Base-by-base conservation (phyloP, 257 asterid species). In the Cinchona pubescens region DNA sequence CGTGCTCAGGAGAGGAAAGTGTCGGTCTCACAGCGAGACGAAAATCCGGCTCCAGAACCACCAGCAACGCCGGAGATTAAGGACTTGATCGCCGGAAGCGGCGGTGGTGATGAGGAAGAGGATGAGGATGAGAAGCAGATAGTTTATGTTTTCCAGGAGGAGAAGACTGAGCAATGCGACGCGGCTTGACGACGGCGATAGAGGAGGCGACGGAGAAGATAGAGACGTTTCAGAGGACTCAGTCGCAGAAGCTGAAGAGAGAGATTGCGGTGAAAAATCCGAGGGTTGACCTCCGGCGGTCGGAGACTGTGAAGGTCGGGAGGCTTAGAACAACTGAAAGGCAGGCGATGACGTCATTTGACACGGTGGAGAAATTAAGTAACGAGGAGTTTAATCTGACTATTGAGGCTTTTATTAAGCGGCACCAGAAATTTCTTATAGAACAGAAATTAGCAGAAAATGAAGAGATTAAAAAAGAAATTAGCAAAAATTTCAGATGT, bases 301-400 rank as follows among this genome's bases (percentile, higher is more conserved):
- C 96, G 80, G 94, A 78, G 84, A 86, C 90, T 0, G 85, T 84
- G 73, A 85, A 40, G 11, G 76, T 40, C 59, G 69, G 81, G 30
- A 71, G 80, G 51, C 74, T 62, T 14, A 78, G 70, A 14, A 82
- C 69, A 14, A 82, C 69, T 34, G 32, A 67, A 13, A 42, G 30
- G n/a, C 14, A 25, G 18, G 46, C 42, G 60, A 45, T 29, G 64
- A 66, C 76, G 42, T 45, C 82, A 11, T 37, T 62, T 2, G 81
- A 76, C 3, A 75, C 82, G 78, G 81, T 94, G 12, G 96, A 94
- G 67, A 83, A 76, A 49, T 78, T 94, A 34, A 92, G 94, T 76
- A 83, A 78, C 75, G 97, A 92, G 43, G 97, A 94, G 30, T 94
- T 94, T 59, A 90, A 83, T 80, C 88, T 75, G n/a, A 85, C 86